Conservation (phyloP, 106 monocot genomes). For the Hemerocallis citrina region DNA sequence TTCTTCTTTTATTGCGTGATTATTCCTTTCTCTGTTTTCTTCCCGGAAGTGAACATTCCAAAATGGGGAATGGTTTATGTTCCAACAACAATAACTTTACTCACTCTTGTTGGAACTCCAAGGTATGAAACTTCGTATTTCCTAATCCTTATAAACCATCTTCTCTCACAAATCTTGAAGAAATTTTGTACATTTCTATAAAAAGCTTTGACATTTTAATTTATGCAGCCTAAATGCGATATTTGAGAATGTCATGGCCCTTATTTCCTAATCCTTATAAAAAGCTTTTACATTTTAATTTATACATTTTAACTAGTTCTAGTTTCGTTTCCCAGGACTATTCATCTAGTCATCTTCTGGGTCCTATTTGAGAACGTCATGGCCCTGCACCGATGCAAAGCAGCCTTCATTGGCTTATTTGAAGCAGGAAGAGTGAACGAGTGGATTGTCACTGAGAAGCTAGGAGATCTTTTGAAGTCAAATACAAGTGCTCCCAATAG, state of each 20-base stretch:
- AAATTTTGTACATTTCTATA: not conserved
- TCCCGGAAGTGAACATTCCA: conserved; percentile 35
- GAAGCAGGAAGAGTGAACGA: conserved; percentile 20
- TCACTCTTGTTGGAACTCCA: conserved; percentile 26
- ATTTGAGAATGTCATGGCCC: too few species aligned
- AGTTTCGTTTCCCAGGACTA: conserved; percentile 10
- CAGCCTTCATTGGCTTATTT: conserved; percentile 25
- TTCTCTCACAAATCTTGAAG: not conserved
- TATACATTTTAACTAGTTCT: not conserved
- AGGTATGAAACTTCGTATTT: conserved; percentile 11
- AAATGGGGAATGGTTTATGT: conserved; percentile 40
- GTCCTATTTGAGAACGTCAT: conserved; percentile 50
- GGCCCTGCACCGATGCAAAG: conserved; percentile 35
- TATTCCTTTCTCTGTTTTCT: conserved; percentile 23
- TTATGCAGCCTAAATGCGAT: too few species aligned
- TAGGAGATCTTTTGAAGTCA: conserved; percentile 17
- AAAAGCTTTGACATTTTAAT: too few species aligned
- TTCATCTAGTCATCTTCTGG: conserved; percentile 36
- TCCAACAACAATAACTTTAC: conserved; percentile 26
- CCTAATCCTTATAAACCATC: not conserved
- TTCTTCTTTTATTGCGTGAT: conserved; percentile 36
- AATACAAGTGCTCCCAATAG: not conserved
- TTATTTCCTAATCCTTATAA: too few species aligned
- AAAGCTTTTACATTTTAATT: too few species aligned
- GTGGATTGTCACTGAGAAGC: conserved; percentile 40